Percentiles rank a stretch among this genome's conserved stretches.
Evolutionary conservation across 140 eudicot species (phyloP).

Genomic region (Ambrosia hybrid): DNA sequence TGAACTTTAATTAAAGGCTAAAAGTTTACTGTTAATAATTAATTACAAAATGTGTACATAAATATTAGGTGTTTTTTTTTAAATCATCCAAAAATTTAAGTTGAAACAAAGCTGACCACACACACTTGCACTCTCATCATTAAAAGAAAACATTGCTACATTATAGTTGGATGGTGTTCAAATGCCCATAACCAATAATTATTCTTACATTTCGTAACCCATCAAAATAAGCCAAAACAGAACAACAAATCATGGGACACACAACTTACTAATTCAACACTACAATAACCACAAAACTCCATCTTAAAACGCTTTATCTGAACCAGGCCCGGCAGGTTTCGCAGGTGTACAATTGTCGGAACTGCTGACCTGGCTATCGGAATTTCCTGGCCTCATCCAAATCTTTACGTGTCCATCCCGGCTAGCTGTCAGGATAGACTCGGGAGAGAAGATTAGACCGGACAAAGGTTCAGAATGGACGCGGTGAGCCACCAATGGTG

Average conservation of each 20-base stretch:
- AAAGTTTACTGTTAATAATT: not conserved
- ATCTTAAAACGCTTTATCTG: slow-evolving; percentile 13
- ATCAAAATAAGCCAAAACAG: slow-evolving; percentile 18
- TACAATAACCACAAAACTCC: slow-evolving; percentile 8
- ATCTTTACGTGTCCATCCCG: slow-evolving; percentile 87
- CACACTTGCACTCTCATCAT: not conserved
- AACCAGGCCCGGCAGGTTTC: slow-evolving; percentile 16
- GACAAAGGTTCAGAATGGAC: slow-evolving; percentile 86
- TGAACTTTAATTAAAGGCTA: too few relatives aligned
- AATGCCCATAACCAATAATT: slow-evolving; percentile 28
- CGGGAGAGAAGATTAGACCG: slow-evolving; percentile 65
- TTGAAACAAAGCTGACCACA: not conserved
- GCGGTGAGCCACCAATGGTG: slow-evolving; percentile 84
- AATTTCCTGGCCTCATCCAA: slow-evolving; percentile 72
- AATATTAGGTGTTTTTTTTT: not conserved
- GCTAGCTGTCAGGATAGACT: slow-evolving; percentile 63
- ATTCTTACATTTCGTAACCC: slow-evolving; percentile 25
- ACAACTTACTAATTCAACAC: slow-evolving; percentile 26
- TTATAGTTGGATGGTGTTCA: slow-evolving; percentile 28
- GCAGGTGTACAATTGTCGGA: slow-evolving; percentile 28
- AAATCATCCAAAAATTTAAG: not conserved
- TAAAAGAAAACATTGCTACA: not conserved
- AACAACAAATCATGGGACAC: not conserved
- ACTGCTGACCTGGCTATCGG: slow-evolving; percentile 47
- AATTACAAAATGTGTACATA: not conserved